Base-by-base conservation (phyloP, 2,329 filamentous ascomycete species). In the Coniochaeta sp. region DNA sequence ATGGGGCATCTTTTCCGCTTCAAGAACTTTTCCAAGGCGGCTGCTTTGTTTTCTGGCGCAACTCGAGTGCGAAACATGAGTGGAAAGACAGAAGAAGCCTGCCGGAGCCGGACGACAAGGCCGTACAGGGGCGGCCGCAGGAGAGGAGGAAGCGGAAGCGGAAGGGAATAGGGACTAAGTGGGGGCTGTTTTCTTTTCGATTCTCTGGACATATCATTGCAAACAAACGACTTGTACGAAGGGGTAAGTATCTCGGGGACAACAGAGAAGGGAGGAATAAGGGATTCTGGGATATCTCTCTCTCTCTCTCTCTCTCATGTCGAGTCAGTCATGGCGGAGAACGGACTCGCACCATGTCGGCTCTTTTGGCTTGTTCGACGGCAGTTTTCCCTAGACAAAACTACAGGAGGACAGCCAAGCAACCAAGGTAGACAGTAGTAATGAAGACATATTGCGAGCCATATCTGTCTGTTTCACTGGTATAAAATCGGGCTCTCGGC, bases 151-250 rank as follows among this genome's bases (percentile, higher is more conserved):
- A 7, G 24, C 2, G 7, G 47, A 28, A 30, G 26, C 8, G 47
- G 24, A 14, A 17, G 22, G 47, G 24, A 14, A 17, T 28, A 16
- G 47, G 24, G 14, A 17, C 24, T 24, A 52, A 52, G 47, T n/a
- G 34, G 26, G 56, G 47, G 58, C 24, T 54, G 55, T 44, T 59
- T 61, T 58, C 44, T 59, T 61, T 58, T 60, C 59, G 58, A 56
- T 58, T 59, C 61, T 64, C 57, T 63, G 63, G 62, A 62, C 63
- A 62, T 62, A 62, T 64, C 57, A 55, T 52, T 55, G 54, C 54
- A 55, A 55, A 34, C 30, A 38, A 55, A 38, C 54, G 22, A 52
- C 47, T 52, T 52, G 47, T 52, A 52, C 47, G 47, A 52, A 44
- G n/a, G 24, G 47, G 26, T 26, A 28, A n/a, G 26, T 52, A 47